Evolutionary conservation across 1,284 basidiomycete genomes (phyloP), one percentile per base, ranked within the genome.

Genomic region (Agaricales sp.): DNA sequence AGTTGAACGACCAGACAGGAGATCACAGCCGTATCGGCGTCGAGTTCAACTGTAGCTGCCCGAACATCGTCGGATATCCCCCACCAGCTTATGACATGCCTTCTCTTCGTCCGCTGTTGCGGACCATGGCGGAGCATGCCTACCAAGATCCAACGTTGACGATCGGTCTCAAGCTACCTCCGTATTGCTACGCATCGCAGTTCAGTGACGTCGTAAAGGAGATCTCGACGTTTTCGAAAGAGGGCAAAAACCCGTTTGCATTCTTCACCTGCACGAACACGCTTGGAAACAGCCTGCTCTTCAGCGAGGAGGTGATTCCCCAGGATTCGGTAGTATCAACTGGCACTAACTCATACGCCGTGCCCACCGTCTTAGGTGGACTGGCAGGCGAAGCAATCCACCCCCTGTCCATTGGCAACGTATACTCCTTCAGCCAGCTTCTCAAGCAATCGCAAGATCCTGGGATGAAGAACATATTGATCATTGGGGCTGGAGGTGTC

Each of bases 401-500:
- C 60, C 63, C 84, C 0, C 62, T 90, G 18, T 71, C 87, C 11
- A 67, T 90, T 26, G 88, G 88, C 50, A 90, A 83, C 57, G 84
- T 86, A 12, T 71, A 72, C 56, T 67, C 75, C 11, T 81, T 89
- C 59, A 60, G 71, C 13, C 65, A 64, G 37, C 59, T 86, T 44
- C 65, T 89, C 48, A 59, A 63, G 20, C 58, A 24, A 50, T 54
- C n/a, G 51, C 57, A 58, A 16, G n/a, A n/a, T n/a, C n/a, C n/a
- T n/a, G n/a, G n/a, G n/a, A 57, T 86, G 48, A 64, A 63, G 30
- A 58, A 66, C 2, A 76, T 89, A 48, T 64, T 64, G 45, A 64
- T 91, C 45, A 75, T 92, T 48, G 88, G 88, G 3, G 81, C 83
- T 16, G 88, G 88, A 0, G 88, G 88, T 3, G 85, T 89, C n/a